These are phyloP conservation scores for Aspergillus texensis DNA, from an alignment of 2,329 filamentous ascomycete genomes.

Conservation along the genomic window DNA sequence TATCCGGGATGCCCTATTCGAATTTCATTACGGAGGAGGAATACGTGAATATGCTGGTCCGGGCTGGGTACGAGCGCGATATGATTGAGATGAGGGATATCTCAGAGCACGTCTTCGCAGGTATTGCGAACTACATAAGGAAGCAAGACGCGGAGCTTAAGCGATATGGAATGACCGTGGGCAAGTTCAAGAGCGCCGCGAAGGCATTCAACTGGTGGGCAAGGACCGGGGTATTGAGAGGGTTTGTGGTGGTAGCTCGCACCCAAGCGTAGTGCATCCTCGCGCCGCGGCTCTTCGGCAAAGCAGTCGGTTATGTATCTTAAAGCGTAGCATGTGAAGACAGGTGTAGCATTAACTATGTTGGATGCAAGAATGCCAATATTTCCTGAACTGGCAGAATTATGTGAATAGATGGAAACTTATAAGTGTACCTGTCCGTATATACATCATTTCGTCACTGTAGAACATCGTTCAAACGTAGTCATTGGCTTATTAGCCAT, in stretches of 20 bases:
- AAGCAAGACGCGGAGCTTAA: conserved; percentile 38
- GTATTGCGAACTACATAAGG: conserved; percentile 50
- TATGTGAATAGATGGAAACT: neutral
- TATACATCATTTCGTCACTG: neutral
- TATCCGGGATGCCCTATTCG: conserved; percentile 52
- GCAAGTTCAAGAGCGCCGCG: conserved; percentile 37
- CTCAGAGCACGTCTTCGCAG: conserved; percentile 56
- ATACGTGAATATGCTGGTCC: conserved; percentile 51
- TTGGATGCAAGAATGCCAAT: neutral
- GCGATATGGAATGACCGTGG: conserved; percentile 40
- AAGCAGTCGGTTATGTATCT: neutral
- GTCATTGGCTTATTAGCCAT: conserved; percentile 24
- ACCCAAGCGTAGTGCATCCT: neutral
- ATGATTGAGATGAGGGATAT: conserved; percentile 53
- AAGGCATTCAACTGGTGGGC: conserved; percentile 49
- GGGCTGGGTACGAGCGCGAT: conserved; percentile 51
- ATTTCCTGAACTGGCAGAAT: neutral
- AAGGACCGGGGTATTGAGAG: conserved; percentile 39
- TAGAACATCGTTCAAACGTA: neutral
- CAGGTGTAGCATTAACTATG: neutral
- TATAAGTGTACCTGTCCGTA: neutral
- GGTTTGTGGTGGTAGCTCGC: conserved; percentile 43
- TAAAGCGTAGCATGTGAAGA: neutral
- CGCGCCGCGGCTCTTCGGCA: neutral
- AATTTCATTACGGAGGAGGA: conserved; percentile 53